Base-by-base conservation (phyloP, 1,284 basidiomycete species). In the Ustilago bromivora region DNA sequence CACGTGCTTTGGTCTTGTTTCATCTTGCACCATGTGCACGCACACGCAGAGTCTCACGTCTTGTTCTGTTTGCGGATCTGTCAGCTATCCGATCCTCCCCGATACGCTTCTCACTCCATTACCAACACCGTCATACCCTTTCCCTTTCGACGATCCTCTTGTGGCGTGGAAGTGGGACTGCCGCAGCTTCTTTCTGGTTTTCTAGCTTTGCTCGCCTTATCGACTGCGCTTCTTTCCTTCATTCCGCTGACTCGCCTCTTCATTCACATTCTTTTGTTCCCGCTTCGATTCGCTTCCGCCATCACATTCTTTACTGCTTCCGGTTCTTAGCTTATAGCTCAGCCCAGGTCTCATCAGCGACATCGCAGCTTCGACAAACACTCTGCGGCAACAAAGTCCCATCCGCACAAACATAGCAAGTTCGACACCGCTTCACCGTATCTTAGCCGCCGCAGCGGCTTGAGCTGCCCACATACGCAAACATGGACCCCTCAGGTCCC, bases 401-500 rank as follows among this genome's bases (percentile, higher is more conserved):
- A 41, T 23, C 46, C 13, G 49, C 49, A 10, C 7, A n/a, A 28
- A n/a, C 4, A 19, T 5, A 49, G 15, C 46, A 4, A 19, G 23
- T 4, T 13, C 49, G 12, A 51, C 13, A 46, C 43, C 43, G n/a
- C 43, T 19, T 11, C 7, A 19, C 43, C 49, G 13, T 5, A 51
- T 51, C 28, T 23, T 31, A 51, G 46, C 36, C 36, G 47, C 38
- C 1, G 55, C 63, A 61, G 69, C 63, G 53, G 60, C 65, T 61
- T 38, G 36, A 57, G 65, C 65, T 49, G 71, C 61, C 19, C 4
- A 12, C 12, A 28, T 0, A 36, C 19, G 11, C 54, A 54, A 68
- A 34, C 2, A 78, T 78, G 76, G 76, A 78, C 58, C 61, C 58
- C 5, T 57, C 57, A 23, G 71, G 57, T 61, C 64, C 60, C 13